Conservation (phyloP, 2,329 filamentous ascomycete genomes). For the Botrytis deweyae region DNA sequence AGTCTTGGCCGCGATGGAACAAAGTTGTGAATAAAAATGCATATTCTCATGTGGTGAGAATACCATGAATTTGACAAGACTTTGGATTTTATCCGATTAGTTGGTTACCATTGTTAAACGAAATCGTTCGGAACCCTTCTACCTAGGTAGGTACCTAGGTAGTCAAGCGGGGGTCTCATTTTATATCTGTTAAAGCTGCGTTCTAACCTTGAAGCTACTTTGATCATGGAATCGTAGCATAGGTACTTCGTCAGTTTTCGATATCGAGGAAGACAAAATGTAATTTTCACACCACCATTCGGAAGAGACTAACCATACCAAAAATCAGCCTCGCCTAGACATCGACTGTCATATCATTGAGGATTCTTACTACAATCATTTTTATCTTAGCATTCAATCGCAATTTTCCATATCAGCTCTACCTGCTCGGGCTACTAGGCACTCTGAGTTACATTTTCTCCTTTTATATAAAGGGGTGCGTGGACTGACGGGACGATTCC, state of each 20-base stretch:
- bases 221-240: neutral
- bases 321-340: neutral
- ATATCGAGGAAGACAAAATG: neutral
- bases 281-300: neutral
- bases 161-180: neutral
- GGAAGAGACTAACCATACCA: neutral
- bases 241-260: neutral
- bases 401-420: neutral
- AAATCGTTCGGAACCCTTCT: neutral
- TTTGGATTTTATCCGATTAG: rapidly evolving
- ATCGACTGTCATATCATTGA: neutral
- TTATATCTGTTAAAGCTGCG: neutral
- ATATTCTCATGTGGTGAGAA: neutral
- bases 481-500: too few relatives aligned
- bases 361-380: neutral
- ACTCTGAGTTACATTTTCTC: neutral
- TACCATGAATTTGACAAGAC: neutral
- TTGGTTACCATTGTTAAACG: neutral
- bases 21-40: neutral
- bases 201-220: neutral
- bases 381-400: neutral
- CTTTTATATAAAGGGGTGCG: neutral
- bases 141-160: neutral
- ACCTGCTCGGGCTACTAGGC: neutral
- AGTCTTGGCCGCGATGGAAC: neutral